Percentiles rank a stretch among this genome's conserved stretches.
Conservation (phyloP, 352 stramenopile species). For the Globisporangium megalacanthum region DNA sequence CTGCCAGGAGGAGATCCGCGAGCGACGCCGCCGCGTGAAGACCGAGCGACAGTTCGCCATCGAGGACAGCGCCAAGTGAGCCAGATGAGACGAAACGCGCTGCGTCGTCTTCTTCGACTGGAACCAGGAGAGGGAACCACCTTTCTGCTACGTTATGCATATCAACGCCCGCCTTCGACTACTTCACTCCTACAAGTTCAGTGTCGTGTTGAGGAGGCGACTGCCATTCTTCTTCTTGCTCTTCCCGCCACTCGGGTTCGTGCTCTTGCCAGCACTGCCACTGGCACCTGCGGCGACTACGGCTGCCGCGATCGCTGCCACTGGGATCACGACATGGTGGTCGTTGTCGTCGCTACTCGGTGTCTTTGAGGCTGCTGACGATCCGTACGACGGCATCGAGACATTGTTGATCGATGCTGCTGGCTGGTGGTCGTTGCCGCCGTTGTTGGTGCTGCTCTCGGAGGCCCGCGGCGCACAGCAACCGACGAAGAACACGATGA, state of each 20-base stretch:
- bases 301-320: neutral
- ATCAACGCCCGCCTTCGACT: neutral
- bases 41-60: conserved; percentile 1
- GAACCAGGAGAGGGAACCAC: too few relatives aligned
- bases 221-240: conserved; percentile 5
- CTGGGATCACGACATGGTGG: conserved; percentile 5
- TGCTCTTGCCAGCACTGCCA: neutral
- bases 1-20: conserved; percentile 22
- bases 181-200: conserved; percentile 5
- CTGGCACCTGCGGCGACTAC: neutral
- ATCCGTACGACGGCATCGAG: conserved; percentile 12
- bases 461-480: conserved; percentile 18
- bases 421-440: neutral
- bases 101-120: too few relatives aligned
- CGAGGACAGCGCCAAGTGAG: neutral
- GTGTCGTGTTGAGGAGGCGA: conserved; percentile 12
- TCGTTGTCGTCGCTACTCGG: neutral
- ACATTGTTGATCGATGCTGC: conserved; percentile 9
- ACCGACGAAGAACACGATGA: conserved; percentile 33
- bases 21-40: conserved; percentile 13
- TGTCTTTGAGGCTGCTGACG: conserved; percentile 1
- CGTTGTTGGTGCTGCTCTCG: neutral
- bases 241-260: conserved; percentile 4
- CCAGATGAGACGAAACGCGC: neutral
- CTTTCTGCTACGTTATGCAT: neutral